Evolutionary conservation across 306 rosid genomes (phyloP).

Genomic region (Malus domestica): ASM211411v1 NC_041793.1:42449001-42449500

Average conservation of each 20-base stretch:
- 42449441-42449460: not conserved
- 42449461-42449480: not conserved
- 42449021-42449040: not conserved
- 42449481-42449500: not conserved
- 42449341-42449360: slow-evolving; percentile 3
- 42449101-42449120: no score
- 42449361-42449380: slow-evolving; percentile 10
- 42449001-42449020: not conserved
- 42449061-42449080: not conserved
- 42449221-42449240: slow-evolving; percentile 53
- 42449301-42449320: slow-evolving; percentile 59
- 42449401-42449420: not conserved
- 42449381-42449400: not conserved
- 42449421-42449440: not conserved
- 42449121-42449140: no score
- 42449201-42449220: slow-evolving; percentile 29
- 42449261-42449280: slow-evolving; percentile 43
- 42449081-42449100: not conserved
- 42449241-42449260: slow-evolving; percentile 73
- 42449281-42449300: slow-evolving; percentile 44
- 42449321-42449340: slow-evolving; percentile 56
- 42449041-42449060: not conserved
- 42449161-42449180: not conserved
- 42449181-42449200: slow-evolving; percentile 13
- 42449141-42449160: no score